Conservation (phyloP, 139 green algal genomes). For the Auxenochlorella protothecoides region DNA sequence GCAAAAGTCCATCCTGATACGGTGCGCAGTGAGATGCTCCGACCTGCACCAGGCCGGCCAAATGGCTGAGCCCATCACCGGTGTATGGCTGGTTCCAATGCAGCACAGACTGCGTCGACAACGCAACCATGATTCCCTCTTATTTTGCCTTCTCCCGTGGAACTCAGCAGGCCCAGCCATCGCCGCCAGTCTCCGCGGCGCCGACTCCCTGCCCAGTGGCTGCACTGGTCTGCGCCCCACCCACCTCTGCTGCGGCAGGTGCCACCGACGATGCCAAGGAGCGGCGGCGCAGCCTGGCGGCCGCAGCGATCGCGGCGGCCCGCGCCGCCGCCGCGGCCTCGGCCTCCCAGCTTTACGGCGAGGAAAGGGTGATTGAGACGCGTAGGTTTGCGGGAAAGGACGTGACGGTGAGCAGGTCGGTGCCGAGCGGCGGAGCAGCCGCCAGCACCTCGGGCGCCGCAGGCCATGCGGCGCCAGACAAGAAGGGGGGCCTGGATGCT, state of each 20-base stretch:
- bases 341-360: constrained; percentile 8
- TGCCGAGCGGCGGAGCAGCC: constrained; percentile 41
- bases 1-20: too few relatives aligned
- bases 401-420: constrained; percentile 45
- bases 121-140: too few relatives aligned
- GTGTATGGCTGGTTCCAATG: too few relatives aligned
- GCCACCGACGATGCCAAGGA: not conserved
- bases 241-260: constrained; percentile 5
- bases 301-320: constrained; percentile 17
- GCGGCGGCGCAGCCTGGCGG: not conserved
- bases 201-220: too few relatives aligned
- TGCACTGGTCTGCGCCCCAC: too few relatives aligned
- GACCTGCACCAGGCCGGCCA: too few relatives aligned
- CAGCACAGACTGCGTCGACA: too few relatives aligned
- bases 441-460: not conserved
- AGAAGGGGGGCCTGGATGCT: constrained; percentile 32
- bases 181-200: too few relatives aligned
- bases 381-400: constrained; percentile 72
- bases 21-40: too few relatives aligned
- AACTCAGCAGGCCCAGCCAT: too few relatives aligned
- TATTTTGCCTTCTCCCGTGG: too few relatives aligned
- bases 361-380: constrained; percentile 27
- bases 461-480: not conserved
- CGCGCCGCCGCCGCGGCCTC: constrained; percentile 14
- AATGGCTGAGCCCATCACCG: too few relatives aligned